Percentiles rank a stretch among this genome's conserved stretches.
phyloP scores from a whole-genome alignment of 352 stramenopile genomes.

The Pythium guiyangense region DNA sequence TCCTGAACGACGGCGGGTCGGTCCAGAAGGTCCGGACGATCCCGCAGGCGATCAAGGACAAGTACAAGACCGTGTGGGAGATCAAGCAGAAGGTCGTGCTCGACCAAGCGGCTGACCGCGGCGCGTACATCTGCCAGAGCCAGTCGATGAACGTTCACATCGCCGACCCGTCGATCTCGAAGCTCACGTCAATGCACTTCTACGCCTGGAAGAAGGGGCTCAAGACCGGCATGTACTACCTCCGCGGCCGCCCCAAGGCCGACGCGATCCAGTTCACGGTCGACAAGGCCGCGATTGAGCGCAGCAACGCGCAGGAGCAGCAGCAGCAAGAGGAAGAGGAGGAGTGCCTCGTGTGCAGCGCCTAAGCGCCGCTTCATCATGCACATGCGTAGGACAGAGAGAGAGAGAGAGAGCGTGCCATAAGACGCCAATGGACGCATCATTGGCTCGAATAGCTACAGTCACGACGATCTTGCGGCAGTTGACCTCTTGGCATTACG shows the following conservation, averaged over 20 bases:
- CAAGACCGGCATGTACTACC: slow-evolving; percentile 99
- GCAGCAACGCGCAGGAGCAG: slow-evolving; percentile 11
- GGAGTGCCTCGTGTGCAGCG: slow-evolving; percentile 76
- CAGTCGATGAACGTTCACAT: slow-evolving; percentile 99
- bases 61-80: slow-evolving; percentile 99
- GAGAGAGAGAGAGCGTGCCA: no score
- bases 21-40: slow-evolving; percentile 91
- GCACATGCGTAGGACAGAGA: no score
- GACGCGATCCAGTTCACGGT: slow-evolving; percentile 99
- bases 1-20: slow-evolving; percentile 96
- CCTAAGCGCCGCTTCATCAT: slow-evolving; percentile 26
- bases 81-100: slow-evolving; percentile 98
- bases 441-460: no score
- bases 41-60: slow-evolving; percentile 84
- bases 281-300: slow-evolving; percentile 91
- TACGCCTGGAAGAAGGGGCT: slow-evolving; percentile 99
- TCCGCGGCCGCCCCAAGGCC: slow-evolving; percentile 97
- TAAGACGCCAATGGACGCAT: no score
- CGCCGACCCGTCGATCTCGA: slow-evolving; percentile 95
- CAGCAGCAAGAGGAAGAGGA: slow-evolving; percentile 40
- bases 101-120: slow-evolving; percentile 97
- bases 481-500: no score
- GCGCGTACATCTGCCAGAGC: slow-evolving; percentile 98
- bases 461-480: no score
- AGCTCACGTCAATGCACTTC: slow-evolving; percentile 99